Evolutionary conservation across 768 basidiomycete genomes (phyloP).

Genomic region (Lactifluus echinatus): DNA sequence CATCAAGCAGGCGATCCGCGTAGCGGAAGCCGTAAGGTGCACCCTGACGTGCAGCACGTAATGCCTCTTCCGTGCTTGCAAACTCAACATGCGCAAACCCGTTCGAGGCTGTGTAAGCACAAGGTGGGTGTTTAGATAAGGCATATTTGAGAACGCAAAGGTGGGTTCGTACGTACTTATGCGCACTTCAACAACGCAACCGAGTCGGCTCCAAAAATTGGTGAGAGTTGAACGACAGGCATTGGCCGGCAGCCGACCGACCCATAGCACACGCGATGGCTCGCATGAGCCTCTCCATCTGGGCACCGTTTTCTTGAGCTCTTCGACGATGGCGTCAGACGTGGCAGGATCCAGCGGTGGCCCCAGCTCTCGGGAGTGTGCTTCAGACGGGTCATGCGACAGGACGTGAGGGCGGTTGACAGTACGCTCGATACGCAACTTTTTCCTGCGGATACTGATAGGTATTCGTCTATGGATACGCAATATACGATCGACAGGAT

Average conservation of each 20-base stretch:
- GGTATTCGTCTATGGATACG: slow-evolving; percentile 3
- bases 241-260: not conserved
- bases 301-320: slow-evolving; percentile 5
- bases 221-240: not conserved
- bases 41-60: slow-evolving; percentile 4
- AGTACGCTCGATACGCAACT: not conserved
- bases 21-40: slow-evolving; percentile 10
- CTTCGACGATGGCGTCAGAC: not conserved
- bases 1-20: not conserved
- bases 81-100: slow-evolving; percentile 17
- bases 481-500: slow-evolving; percentile 2
- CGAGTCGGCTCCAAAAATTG: slow-evolving; percentile 15
- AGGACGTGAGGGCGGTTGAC: not conserved
- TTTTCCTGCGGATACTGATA: not conserved
- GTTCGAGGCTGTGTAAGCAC: not conserved
- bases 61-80: slow-evolving; percentile 3
- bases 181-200: slow-evolving; percentile 14
- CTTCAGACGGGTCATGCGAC: not conserved
- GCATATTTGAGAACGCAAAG: not conserved
- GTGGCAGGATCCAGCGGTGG: not conserved
- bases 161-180: not conserved
- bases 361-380: not conserved
- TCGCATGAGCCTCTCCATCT: not conserved
- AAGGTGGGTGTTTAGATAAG: not conserved
- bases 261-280: slow-evolving; percentile 10